Percentiles rank a stretch among this genome's conserved stretches.
Conservation (phyloP, 306 rosid species). For the Lagenaria siceraria region DNA sequence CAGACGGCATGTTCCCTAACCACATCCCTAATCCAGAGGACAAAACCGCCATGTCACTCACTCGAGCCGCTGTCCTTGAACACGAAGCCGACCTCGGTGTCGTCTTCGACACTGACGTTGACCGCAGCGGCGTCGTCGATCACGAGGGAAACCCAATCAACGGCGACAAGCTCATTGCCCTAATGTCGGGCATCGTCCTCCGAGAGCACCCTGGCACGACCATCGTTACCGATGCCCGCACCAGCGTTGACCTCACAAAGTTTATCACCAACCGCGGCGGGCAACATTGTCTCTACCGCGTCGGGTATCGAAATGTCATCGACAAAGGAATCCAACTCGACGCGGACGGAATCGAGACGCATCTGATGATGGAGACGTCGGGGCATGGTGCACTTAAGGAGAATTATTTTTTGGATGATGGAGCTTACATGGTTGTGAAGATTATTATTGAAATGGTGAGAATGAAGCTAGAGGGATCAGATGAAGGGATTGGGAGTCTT, state of each 20-base stretch:
- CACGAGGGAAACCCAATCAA: constrained; percentile 58
- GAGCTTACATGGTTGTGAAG: constrained; percentile 84
- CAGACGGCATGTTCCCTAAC: constrained; percentile 90
- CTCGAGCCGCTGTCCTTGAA: constrained; percentile 56
- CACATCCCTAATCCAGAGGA: constrained; percentile 92
- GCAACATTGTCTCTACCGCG: constrained; percentile 69
- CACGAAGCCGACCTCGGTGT: constrained; percentile 69
- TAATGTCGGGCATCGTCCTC: constrained; percentile 64
- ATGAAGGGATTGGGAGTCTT: constrained; percentile 75
- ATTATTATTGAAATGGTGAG: constrained; percentile 78
- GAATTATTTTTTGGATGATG: constrained; percentile 85
- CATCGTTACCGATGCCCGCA: constrained; percentile 75
- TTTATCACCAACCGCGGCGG: constrained; percentile 62
- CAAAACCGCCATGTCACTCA: constrained; percentile 67
- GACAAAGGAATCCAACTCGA: constrained; percentile 76
- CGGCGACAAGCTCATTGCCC: constrained; percentile 77
- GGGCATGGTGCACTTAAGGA: constrained; percentile 92
- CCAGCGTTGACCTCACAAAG: constrained; percentile 58
- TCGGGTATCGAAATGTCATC: constrained; percentile 75
- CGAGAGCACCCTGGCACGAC: constrained; percentile 66
- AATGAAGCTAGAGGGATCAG: constrained; percentile 68
- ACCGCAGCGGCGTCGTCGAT: constrained; percentile 77
- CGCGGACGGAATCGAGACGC: constrained; percentile 53
- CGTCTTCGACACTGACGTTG: constrained; percentile 84
- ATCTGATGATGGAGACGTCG: constrained; percentile 88